A percentile compares a stretch with the other conserved stretches of the same genome.
phyloP scores from a whole-genome alignment of 2,329 filamentous ascomycete species.

The Byssochlamys sp. region DNA sequence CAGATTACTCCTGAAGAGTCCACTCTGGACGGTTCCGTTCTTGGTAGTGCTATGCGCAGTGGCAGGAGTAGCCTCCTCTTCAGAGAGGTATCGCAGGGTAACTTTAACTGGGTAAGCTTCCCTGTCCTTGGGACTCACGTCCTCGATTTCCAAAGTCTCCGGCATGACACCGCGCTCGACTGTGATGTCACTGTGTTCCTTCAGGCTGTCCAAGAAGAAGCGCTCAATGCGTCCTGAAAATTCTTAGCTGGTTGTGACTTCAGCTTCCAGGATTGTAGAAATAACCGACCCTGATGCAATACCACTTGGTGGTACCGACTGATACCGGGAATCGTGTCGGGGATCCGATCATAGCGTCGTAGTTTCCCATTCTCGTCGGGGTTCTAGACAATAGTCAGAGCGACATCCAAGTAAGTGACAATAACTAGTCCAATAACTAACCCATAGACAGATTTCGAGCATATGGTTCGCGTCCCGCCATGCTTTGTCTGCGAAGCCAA shows the following conservation, averaged over 20 bases:
- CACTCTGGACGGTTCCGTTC: slow-evolving; percentile 35
- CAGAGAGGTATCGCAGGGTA: slow-evolving; percentile 46
- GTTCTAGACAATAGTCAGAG: slow-evolving; percentile 34
- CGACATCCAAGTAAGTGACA: slow-evolving; percentile 10
- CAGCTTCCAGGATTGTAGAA: background rate
- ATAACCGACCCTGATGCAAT: background rate
- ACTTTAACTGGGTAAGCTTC: slow-evolving; percentile 53
- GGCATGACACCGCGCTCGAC: slow-evolving; percentile 56
- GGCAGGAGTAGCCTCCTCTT: slow-evolving; percentile 49
- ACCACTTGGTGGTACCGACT: slow-evolving; percentile 41
- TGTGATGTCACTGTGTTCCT: slow-evolving; percentile 43
- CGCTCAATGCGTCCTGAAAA: slow-evolving; percentile 49
- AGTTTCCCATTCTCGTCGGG: slow-evolving; percentile 51
- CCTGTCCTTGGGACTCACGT: slow-evolving; percentile 37
- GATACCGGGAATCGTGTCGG: slow-evolving; percentile 53
- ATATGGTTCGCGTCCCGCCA: slow-evolving; percentile 60
- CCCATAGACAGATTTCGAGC: slow-evolving; percentile 52
- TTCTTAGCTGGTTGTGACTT: background rate
- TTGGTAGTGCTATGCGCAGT: slow-evolving; percentile 7
- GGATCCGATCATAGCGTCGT: slow-evolving; percentile 49
- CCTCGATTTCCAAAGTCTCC: slow-evolving; percentile 46
- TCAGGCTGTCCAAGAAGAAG: slow-evolving; percentile 53
- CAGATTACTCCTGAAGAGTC: slow-evolving; percentile 53
- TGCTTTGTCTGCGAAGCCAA: slow-evolving; percentile 56
- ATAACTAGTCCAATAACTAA: slow-evolving; percentile 8